These are phyloP conservation scores for Aegilops longissima DNA, from an alignment of 176 grass and related monocot species.

Conservation along the genomic window DNA sequence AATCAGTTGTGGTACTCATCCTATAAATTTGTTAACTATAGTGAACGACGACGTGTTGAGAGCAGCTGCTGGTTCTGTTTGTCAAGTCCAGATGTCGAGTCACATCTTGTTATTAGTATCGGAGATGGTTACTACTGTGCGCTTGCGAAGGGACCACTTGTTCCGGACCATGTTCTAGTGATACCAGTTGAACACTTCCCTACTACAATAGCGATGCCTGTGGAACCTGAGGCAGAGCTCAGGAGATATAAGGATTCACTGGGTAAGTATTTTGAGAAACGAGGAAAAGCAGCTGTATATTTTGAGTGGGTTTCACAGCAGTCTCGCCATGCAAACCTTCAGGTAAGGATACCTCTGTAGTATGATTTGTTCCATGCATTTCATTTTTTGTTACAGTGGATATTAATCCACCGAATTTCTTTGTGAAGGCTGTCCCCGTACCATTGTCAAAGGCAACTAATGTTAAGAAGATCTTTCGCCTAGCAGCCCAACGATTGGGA, in stretches of 20 bases:
- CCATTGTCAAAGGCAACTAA: constrained; percentile 57
- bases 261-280: constrained; percentile 66
- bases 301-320: constrained; percentile 84
- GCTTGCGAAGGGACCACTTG: constrained; percentile 90
- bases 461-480: constrained; percentile 78
- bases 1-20: constrained; percentile 25
- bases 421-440: constrained; percentile 69
- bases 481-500: constrained; percentile 77
- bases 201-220: constrained; percentile 62
- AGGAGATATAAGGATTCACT: constrained; percentile 72
- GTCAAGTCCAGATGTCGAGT: constrained; percentile 86
- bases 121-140: constrained; percentile 88
- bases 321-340: constrained; percentile 84
- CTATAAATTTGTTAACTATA: constrained; percentile 28
- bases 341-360: constrained; percentile 48
- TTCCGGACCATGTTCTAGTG: constrained; percentile 79
- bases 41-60: constrained; percentile 45
- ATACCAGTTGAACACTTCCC: constrained; percentile 80
- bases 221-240: constrained; percentile 71
- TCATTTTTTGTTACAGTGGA: constrained; percentile 10
- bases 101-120: constrained; percentile 78
- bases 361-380: constrained; percentile 13
- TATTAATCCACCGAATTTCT: constrained; percentile 27
- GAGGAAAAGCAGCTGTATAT: constrained; percentile 57
- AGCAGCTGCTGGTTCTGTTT: constrained; percentile 97